Conservation (phyloP, 164 flowering plant genomes). For the Vitis cinerea region DNA sequence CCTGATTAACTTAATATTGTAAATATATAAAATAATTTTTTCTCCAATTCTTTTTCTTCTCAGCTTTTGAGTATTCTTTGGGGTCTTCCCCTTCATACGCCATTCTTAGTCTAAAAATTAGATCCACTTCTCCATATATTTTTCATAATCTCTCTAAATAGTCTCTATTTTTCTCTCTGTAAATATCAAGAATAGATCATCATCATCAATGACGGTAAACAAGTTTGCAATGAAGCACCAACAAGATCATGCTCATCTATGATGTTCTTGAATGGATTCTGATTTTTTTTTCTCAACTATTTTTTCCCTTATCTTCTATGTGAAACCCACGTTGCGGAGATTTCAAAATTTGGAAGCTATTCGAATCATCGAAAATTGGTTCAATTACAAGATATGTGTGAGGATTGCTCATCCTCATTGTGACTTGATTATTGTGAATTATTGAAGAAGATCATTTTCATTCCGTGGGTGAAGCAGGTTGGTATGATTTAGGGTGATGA, state of each 20-base stretch:
- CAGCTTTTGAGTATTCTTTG: constrained; percentile 28
- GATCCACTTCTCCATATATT: constrained; percentile 18
- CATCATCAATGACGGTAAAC: constrained; percentile 51
- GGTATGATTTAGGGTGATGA: constrained; percentile 32
- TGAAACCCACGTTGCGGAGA: constrained; percentile 69
- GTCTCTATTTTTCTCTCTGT: constrained; percentile 14
- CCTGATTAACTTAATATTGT: too few relatives aligned
- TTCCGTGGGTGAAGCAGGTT: constrained; percentile 43
- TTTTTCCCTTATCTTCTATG: constrained; percentile 80
- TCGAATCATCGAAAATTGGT: constrained; percentile 56
- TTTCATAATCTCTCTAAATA: constrained; percentile 1
- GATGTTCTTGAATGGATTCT: constrained; percentile 85
- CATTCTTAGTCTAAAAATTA: constrained; percentile 14
- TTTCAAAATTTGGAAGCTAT: constrained; percentile 70
- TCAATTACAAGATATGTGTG: constrained; percentile 61
- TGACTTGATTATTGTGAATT: constrained; percentile 16
- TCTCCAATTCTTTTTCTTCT: not conserved
- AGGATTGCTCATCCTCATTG: constrained; percentile 65
- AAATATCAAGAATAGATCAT: constrained; percentile 15
- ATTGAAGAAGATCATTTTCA: constrained; percentile 27
- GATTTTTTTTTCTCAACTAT: constrained; percentile 79
- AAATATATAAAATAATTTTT: not conserved
- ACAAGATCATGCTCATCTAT: constrained; percentile 58
- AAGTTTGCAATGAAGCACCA: constrained; percentile 61
- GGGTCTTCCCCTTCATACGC: constrained; percentile 11